Evolutionary conservation across 2,329 filamentous ascomycete genomes (phyloP).

Genomic region (Aureobasidium uvarum): DNA sequence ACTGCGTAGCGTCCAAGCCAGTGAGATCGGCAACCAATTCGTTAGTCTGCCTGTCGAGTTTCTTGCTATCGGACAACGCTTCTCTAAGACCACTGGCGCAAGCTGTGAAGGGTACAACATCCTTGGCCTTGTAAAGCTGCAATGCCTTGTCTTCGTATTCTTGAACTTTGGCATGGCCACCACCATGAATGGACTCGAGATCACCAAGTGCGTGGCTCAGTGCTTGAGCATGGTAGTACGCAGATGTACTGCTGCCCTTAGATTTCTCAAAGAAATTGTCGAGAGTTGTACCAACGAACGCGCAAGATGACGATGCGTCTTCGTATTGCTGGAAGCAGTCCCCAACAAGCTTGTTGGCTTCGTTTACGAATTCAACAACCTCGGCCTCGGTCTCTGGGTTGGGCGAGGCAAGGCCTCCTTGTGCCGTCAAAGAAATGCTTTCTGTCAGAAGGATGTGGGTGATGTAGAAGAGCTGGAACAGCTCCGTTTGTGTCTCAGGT

Average conservation of each 20-base stretch:
- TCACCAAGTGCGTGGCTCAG: constrained; percentile 42
- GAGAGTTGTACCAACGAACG: constrained; percentile 35
- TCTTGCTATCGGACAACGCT: constrained; percentile 48
- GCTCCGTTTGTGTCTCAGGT: constrained; percentile 39
- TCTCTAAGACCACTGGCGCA: constrained; percentile 52
- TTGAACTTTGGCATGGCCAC: constrained; percentile 39
- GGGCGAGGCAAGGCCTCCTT: constrained; percentile 50
- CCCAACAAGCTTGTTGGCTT: constrained; percentile 43
- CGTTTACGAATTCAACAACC: constrained; percentile 52
- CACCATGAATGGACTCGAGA: constrained; percentile 45
- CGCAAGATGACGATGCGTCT: constrained; percentile 13
- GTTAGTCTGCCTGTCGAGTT: constrained; percentile 56
- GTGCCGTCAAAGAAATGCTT: constrained; percentile 56
- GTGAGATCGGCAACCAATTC: constrained; percentile 61
- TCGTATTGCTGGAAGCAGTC: constrained; percentile 26
- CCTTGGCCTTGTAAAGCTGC: constrained; percentile 38
- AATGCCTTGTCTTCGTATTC: constrained; percentile 41
- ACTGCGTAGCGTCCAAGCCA: constrained; percentile 49
- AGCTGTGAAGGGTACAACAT: constrained; percentile 49
- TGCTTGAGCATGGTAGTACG: constrained; percentile 47
- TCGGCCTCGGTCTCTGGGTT: constrained; percentile 44
- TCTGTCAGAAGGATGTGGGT: constrained; percentile 59
- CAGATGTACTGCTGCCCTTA: constrained; percentile 25
- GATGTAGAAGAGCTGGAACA: constrained; percentile 55
- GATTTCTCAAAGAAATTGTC: constrained; percentile 31